Percentiles rank a stretch among this genome's conserved stretches.
These are phyloP conservation scores for Pichia sp. DNA, from an alignment of 1,139 yeast species.

Conservation along the genomic window DNA sequence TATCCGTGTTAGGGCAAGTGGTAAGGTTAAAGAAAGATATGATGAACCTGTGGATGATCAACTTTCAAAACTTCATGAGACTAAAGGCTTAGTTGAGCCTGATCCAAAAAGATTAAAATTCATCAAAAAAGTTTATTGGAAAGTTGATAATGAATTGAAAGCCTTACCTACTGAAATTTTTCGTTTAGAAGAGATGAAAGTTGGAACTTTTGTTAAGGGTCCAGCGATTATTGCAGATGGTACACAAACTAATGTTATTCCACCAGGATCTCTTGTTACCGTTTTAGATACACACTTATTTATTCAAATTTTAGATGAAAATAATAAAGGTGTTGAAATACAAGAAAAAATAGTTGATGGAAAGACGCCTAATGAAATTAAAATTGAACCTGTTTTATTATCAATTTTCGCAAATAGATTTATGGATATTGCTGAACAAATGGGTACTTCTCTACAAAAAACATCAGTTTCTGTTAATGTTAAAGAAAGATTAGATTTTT, in stretches of 20 bases:
- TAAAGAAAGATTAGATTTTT: constrained; percentile 55
- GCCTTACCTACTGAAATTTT: constrained; percentile 23
- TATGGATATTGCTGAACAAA: constrained; percentile 61
- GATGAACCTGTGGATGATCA: constrained; percentile 27
- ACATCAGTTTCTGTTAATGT: constrained; percentile 57
- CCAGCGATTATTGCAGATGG: constrained; percentile 83
- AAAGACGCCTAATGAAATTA: constrained; percentile 11
- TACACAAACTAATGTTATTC: constrained; percentile 80
- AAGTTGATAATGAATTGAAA: constrained; percentile 10
- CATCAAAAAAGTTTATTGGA: constrained; percentile 24
- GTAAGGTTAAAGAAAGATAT: constrained; percentile 33
- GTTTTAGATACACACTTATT: constrained; percentile 49
- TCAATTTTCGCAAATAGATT: constrained; percentile 58
- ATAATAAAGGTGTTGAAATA: background rate
- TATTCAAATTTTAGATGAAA: constrained; percentile 14
- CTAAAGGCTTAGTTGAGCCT: constrained; percentile 14
- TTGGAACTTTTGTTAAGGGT: constrained; percentile 56
- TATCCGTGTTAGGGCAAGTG: constrained; percentile 65
- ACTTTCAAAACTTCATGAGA: constrained; percentile 16
- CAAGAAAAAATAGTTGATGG: background rate
- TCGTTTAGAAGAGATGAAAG: constrained; percentile 31
- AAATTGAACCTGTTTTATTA: constrained; percentile 46
- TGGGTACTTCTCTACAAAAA: constrained; percentile 58
- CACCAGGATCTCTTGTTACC: constrained; percentile 63
- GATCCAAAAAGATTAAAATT: constrained; percentile 19